Evolutionary conservation across 1,284 basidiomycete species (phyloP).

Genomic region (Heterobasidion annosum): DNA sequence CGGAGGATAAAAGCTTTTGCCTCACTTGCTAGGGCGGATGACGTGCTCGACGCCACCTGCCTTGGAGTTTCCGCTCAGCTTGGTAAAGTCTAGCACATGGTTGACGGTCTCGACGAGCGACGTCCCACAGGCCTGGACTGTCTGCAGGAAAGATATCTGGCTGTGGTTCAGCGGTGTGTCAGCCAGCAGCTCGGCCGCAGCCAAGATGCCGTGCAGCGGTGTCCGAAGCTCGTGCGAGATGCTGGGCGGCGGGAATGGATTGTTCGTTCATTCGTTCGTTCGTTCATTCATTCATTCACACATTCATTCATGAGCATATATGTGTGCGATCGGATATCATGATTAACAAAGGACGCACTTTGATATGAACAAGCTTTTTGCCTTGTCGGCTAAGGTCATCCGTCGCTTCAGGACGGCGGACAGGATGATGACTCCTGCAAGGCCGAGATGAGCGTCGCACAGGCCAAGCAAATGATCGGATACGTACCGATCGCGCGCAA

Average conservation of each 20-base stretch:
- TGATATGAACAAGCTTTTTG: slow-evolving; percentile 84
- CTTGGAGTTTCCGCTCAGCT: slow-evolving; percentile 84
- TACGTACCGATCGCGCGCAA: slow-evolving; percentile 70
- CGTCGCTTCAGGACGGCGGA: slow-evolving; percentile 88
- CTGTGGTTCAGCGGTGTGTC: slow-evolving; percentile 78
- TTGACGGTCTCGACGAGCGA: slow-evolving; percentile 87
- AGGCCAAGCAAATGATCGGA: background rate
- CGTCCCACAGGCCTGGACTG: slow-evolving; percentile 81
- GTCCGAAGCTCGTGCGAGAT: slow-evolving; percentile 93
- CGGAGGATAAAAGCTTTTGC: background rate
- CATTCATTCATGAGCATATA: slow-evolving; percentile 10
- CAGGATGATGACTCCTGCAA: slow-evolving; percentile 81
- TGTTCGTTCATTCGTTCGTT: no score
- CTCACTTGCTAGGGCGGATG: slow-evolving; percentile 60
- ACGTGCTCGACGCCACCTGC: slow-evolving; percentile 67
- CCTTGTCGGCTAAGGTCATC: slow-evolving; percentile 93
- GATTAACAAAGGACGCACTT: slow-evolving; percentile 44
- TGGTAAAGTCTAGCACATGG: slow-evolving; percentile 95
- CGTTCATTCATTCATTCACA: background rate
- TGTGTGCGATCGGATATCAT: no score
- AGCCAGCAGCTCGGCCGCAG: slow-evolving; percentile 80
- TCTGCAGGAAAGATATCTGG: slow-evolving; percentile 84
- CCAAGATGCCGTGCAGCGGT: slow-evolving; percentile 87
- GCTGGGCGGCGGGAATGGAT: slow-evolving; percentile 26
- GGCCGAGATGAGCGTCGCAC: slow-evolving; percentile 2